Evolutionary conservation across 1,284 basidiomycete species (phyloP), one percentile per base, ranked within the genome.

Genomic region (Irpex sp.): DNA sequence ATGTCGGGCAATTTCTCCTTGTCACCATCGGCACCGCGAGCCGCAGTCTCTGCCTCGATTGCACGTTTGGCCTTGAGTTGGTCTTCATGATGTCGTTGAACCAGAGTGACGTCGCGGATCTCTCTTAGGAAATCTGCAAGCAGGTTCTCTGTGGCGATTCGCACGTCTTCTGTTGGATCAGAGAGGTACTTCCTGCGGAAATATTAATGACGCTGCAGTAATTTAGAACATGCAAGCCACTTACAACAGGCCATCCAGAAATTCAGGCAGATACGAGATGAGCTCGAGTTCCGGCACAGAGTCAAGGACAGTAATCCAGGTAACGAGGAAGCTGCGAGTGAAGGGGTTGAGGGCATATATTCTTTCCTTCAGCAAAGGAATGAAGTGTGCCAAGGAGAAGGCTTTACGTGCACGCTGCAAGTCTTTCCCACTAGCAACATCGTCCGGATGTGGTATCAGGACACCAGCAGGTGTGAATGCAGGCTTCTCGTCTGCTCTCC

Each of bases 211-310:
- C 56, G 63, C 53, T 59, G 63, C 36, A 31, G 15, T 26, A 35
- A 13, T n/a, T 19, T 36, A 54, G 39, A 49, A 51, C 7, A 49
- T 21, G 57, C 15, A 31, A 0, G 35, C 62, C n/a, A 83, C 92
- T 80, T 67, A 95, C 94, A 98, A 73, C 51, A 99, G 83, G 2
- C 95, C 96, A 68, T 98, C 95, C 49, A 99, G 78, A 74, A 99
- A 97, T 69, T 97, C 90, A 0, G 97, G 97, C 15, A 99, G 85
- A 77, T 94, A 97, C 35, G 92, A 89, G 58, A 99, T 92, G 21
- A 99, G 83, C 74, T 99, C 96, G 58, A 99, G 81, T 72, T 99
- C 96, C 1, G 97, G 97, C 0, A 99, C 94, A 4, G 95, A 97
- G 72, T 98, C 95, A 47, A 99, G 84, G 1, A 98, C 93, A 56